Conservation (phyloP, 495 filamentous ascomycete species). For the Saxophila tyrrhenica region DNA sequence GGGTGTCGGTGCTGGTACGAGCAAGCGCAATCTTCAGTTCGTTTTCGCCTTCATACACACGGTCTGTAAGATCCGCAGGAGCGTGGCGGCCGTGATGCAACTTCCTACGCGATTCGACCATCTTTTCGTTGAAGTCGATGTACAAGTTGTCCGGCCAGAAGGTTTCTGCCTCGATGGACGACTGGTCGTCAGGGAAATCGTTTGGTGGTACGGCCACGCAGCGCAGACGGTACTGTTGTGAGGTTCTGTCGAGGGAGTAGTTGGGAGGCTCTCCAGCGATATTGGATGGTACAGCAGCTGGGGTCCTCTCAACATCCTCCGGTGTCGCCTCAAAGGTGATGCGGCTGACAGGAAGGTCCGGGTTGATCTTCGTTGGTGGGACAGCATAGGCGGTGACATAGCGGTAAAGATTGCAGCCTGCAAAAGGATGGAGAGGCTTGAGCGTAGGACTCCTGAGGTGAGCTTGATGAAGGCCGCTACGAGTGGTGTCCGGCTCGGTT, state of each 20-base stretch:
- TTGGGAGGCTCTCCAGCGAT: not conserved
- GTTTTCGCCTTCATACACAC: too few relatives aligned
- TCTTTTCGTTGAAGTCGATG: slow-evolving; percentile 50
- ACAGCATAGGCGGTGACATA: slow-evolving; percentile 23
- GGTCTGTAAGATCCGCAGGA: slow-evolving; percentile 64
- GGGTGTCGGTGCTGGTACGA: slow-evolving; percentile 28
- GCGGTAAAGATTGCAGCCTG: slow-evolving; percentile 20
- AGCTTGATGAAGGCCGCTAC: slow-evolving; percentile 28
- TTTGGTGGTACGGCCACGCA: slow-evolving; percentile 11
- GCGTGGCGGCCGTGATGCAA: slow-evolving; percentile 62
- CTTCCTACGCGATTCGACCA: slow-evolving; percentile 51
- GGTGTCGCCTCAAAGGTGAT: slow-evolving; percentile 17
- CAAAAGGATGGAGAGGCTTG: not conserved
- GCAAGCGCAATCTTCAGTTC: too few relatives aligned
- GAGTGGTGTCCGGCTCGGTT: slow-evolving; percentile 20
- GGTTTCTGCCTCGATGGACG: slow-evolving; percentile 53
- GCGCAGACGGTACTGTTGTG: slow-evolving; percentile 19
- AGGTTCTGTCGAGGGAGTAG: slow-evolving; percentile 9
- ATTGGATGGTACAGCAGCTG: not conserved
- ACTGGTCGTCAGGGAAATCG: slow-evolving; percentile 23
- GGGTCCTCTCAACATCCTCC: slow-evolving; percentile 7
- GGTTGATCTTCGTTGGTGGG: slow-evolving; percentile 14
- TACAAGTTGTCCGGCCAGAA: slow-evolving; percentile 64
- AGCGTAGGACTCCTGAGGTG: slow-evolving; percentile 29
- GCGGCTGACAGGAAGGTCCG: slow-evolving; percentile 7